Evolutionary conservation across 192 early-diverging fungal species (phyloP).

Genomic region (Spizellomyces sp.): DNA sequence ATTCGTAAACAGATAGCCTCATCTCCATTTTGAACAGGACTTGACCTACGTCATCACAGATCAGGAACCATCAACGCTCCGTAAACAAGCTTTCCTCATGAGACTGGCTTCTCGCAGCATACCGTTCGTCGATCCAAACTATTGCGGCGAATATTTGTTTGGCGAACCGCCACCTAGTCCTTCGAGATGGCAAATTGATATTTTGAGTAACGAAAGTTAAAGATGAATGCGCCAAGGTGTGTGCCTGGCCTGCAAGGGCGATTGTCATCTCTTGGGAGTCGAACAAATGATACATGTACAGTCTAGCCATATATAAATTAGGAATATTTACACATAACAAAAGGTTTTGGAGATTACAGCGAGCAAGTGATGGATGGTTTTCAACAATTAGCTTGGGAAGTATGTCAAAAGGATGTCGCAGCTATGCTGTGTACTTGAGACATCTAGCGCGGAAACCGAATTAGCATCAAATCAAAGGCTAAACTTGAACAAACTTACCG

Average conservation of each 20-base stretch:
- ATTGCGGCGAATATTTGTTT: constrained; percentile 26
- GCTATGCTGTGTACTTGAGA: constrained; percentile 17
- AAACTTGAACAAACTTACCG: constrained; percentile 5
- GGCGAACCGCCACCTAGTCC: constrained; percentile 1
- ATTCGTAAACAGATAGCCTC: too few relatives aligned
- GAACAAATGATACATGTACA: too few relatives aligned
- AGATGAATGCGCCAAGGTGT: too few relatives aligned
- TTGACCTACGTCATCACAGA: constrained; percentile 23
- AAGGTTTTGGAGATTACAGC: not conserved
- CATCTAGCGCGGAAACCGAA: constrained; percentile 9
- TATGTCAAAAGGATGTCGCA: not conserved
- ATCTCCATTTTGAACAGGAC: not conserved
- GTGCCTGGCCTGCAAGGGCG: too few relatives aligned
- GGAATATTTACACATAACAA: too few relatives aligned
- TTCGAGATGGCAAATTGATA: not conserved
- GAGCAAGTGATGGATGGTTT: not conserved
- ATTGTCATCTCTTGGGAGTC: too few relatives aligned
- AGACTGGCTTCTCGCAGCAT: constrained; percentile 6
- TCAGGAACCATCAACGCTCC: not conserved
- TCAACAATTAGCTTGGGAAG: not conserved
- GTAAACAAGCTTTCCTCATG: not conserved
- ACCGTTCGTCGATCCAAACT: constrained; percentile 21
- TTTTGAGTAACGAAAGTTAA: not conserved
- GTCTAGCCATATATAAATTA: too few relatives aligned
- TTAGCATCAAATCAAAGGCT: not conserved